Conservation (phyloP, 306 rosid species). For the Mucuna pruriens region DNA sequence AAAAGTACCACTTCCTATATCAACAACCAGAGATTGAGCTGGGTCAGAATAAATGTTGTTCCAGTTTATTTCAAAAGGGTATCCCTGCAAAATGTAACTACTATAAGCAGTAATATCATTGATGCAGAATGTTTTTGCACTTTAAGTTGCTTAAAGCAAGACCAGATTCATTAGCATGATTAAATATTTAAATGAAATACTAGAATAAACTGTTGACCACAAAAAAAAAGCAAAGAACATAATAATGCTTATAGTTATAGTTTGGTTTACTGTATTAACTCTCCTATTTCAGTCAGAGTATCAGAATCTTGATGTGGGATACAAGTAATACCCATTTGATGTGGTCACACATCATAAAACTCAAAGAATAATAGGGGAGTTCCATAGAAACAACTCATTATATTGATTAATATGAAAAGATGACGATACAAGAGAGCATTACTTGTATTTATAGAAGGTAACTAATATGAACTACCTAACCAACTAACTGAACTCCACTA, state of each 20-base stretch:
- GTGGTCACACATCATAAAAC: too few relatives aligned
- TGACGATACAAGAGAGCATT: too few relatives aligned
- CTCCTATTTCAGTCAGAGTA: conserved; percentile 14
- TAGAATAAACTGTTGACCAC: neutral
- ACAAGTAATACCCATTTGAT: too few relatives aligned
- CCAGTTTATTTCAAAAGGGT: conserved; percentile 83
- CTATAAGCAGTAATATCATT: conserved; percentile 33
- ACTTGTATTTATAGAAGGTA: too few relatives aligned
- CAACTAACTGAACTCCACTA: too few relatives aligned
- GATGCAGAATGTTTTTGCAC: neutral
- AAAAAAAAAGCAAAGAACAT: neutral
- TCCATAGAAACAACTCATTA: too few relatives aligned
- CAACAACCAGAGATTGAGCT: conserved; percentile 78
- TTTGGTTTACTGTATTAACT: neutral
- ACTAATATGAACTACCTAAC: too few relatives aligned
- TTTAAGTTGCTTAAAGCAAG: conserved; percentile 36
- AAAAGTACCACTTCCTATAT: conserved; percentile 88
- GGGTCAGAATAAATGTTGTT: conserved; percentile 56
- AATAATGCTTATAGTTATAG: neutral
- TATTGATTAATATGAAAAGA: too few relatives aligned
- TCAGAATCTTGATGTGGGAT: too few relatives aligned
- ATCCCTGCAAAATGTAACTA: conserved; percentile 72
- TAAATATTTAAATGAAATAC: conserved; percentile 13
- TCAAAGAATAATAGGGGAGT: too few relatives aligned
- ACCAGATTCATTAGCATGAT: conserved; percentile 16